A percentile compares a stretch with the other conserved stretches of the same genome.
Evolutionary conservation across 2,329 filamentous ascomycete genomes (phyloP).

Genomic region (Harringtonia lauricola): DNA sequence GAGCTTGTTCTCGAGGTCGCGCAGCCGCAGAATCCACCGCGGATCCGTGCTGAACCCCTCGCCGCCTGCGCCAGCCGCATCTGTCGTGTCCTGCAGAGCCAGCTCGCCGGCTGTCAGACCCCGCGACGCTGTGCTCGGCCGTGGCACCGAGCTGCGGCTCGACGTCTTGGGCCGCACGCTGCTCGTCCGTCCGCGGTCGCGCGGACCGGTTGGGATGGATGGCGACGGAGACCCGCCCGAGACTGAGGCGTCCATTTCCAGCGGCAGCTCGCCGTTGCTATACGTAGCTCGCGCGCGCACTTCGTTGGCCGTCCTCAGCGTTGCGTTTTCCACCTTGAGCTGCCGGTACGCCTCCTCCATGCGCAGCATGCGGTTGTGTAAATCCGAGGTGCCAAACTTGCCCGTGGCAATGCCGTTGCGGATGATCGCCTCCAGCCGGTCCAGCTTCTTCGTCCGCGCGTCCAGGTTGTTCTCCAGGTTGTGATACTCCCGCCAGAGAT

Average conservation of each 20-base stretch:
- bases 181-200: constrained; percentile 23
- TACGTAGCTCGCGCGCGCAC: constrained; percentile 40
- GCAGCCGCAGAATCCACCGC: constrained; percentile 73
- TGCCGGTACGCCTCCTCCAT: constrained; percentile 51
- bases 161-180: constrained; percentile 9
- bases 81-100: constrained; percentile 10
- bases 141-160: constrained; percentile 12
- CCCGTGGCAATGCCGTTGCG: constrained; percentile 49
- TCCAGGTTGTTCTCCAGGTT: constrained; percentile 73
- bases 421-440: constrained; percentile 72
- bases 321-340: constrained; percentile 55
- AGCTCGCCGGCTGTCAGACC: constrained; percentile 16
- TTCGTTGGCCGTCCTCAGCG: constrained; percentile 54
- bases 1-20: constrained; percentile 78
- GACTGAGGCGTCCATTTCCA: constrained; percentile 18
- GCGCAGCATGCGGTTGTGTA: constrained; percentile 36
- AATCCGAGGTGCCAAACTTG: constrained; percentile 23
- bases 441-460: constrained; percentile 70
- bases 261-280: constrained; percentile 22
- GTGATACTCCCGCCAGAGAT: constrained; percentile 86
- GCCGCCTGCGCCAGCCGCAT: constrained; percentile 9
- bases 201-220: constrained; percentile 41
- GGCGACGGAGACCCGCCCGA: constrained; percentile 39
- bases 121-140: constrained; percentile 11
- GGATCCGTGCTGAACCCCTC: constrained; percentile 38